phyloP scores from a whole-genome alignment of 176 grass and related monocot species.

The Pontederia paniculata region DNA sequence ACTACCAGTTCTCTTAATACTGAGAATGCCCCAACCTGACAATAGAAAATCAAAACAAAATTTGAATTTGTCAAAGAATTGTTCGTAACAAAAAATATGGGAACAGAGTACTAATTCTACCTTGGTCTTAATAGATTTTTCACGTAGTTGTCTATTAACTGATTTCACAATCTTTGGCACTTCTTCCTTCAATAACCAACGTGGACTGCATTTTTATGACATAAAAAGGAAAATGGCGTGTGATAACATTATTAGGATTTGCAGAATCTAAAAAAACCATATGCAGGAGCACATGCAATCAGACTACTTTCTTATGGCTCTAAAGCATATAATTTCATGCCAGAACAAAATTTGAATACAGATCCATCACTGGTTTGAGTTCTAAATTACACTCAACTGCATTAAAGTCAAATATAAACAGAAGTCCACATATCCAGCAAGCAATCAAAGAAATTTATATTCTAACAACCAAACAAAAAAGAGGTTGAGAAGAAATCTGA shows the following conservation, averaged over 20 bases:
- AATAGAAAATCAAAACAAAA: slow-evolving; percentile 1
- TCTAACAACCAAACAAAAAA: no score
- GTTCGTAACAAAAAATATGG: slow-evolving; percentile 7
- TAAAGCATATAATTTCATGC: no score
- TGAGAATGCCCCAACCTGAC: slow-evolving; percentile 86
- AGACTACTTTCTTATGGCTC: no score
- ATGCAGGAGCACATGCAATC: no score
- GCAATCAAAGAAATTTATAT: no score
- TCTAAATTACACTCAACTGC: no score
- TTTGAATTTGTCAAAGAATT: slow-evolving; percentile 7
- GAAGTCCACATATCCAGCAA: no score
- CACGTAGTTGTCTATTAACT: slow-evolving; percentile 78
- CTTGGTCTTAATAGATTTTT: slow-evolving; percentile 99
- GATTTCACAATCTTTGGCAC: slow-evolving; percentile 94
- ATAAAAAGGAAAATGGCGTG: background rate
- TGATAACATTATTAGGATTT: background rate
- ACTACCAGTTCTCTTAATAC: slow-evolving; percentile 92
- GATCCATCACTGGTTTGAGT: no score
- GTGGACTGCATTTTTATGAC: slow-evolving; percentile 38
- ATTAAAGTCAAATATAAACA: no score
- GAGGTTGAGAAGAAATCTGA: no score
- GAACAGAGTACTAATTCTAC: slow-evolving; percentile 24
- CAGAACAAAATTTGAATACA: no score
- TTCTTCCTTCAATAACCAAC: slow-evolving; percentile 96
- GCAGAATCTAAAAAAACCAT: background rate